These are phyloP conservation scores for Xylaria sp. DNA, from an alignment of 2,329 filamentous ascomycete species.

Conservation along the genomic window DNA sequence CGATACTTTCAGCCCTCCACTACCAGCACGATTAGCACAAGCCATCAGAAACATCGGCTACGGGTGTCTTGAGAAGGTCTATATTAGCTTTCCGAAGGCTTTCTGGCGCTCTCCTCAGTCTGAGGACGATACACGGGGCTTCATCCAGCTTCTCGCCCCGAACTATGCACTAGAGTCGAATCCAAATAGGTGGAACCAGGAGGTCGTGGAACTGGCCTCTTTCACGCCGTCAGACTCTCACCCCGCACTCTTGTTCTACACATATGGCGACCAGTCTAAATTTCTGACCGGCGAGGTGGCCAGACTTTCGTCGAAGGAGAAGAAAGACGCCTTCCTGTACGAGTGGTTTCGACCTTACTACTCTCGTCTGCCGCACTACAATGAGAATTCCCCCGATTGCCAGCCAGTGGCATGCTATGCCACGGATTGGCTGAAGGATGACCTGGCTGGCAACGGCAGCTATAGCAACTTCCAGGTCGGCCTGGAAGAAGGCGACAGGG, in stretches of 20 bases:
- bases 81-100: conserved; percentile 76
- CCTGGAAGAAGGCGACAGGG: conserved; percentile 73
- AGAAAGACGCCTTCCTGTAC: conserved; percentile 66
- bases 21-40: conserved; percentile 66
- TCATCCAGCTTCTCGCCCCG: conserved; percentile 80
- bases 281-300: conserved; percentile 61
- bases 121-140: conserved; percentile 65
- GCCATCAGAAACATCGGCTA: conserved; percentile 75
- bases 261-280: conserved; percentile 70
- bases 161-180: conserved; percentile 71
- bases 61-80: conserved; percentile 76
- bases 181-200: conserved; percentile 75
- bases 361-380: conserved; percentile 76
- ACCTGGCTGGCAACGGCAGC: conserved; percentile 81
- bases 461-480: conserved; percentile 89
- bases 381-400: conserved; percentile 63
- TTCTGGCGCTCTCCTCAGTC: conserved; percentile 72
- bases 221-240: conserved; percentile 69
- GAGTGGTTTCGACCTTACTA: conserved; percentile 82
- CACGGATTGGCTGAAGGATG: conserved; percentile 82
- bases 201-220: conserved; percentile 79
- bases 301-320: conserved; percentile 54
- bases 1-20: conserved; percentile 66
- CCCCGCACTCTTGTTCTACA: conserved; percentile 88
- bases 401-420: conserved; percentile 71